Evolutionary conservation across 805 yeast genomes (phyloP), one percentile per base, ranked within the genome.

Genomic region (Jamesozyma spencerorum): DNA sequence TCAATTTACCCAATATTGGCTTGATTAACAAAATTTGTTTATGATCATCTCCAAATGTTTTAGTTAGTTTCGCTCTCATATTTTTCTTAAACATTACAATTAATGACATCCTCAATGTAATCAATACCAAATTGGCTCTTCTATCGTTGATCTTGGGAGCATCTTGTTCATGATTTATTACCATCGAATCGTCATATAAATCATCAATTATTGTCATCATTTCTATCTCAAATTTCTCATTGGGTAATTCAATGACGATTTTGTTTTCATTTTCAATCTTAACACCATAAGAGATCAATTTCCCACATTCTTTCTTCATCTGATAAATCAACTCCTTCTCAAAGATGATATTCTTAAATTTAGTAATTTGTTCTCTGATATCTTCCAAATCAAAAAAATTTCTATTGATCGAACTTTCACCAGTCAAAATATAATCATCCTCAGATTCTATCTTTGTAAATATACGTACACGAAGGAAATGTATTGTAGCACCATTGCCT

Each of bases 251-350:
- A 33, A 85, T 68, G 0, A 72, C 68, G 17, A 88, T 72, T 48
- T 77, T 79, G 44, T 79, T 77, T 38, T 73, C 75, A 39, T 71
- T 72, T 24, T 82, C 77, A 14, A 79, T 71, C 13, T 70, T 69
- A 3, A 85, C 90, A 40, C 82, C 80, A 48, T 79, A 76, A 15
- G 86, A 75, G 8, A 80, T 71, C 43, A 90, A 64, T 5, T 69
- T 57, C 24, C 80, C 71, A 1, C 94, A 85, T 60, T 90, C 98
- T 47, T 79, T 75, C 18, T 79, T 70, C 41, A 90, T 62, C 50
- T 81, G 87, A 58, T 75, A 77, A 64, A 85, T 85, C 40, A 90
- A 67, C 58, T 90, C 97, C 53, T 85, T 92, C 55, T 90, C 97
- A 63, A 90, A 90, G 6, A 88, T 67, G 44, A 76, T 74, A 47